phyloP scores from a whole-genome alignment of 495 filamentous ascomycete genomes.

The Talaromyces borbonicus region DNA sequence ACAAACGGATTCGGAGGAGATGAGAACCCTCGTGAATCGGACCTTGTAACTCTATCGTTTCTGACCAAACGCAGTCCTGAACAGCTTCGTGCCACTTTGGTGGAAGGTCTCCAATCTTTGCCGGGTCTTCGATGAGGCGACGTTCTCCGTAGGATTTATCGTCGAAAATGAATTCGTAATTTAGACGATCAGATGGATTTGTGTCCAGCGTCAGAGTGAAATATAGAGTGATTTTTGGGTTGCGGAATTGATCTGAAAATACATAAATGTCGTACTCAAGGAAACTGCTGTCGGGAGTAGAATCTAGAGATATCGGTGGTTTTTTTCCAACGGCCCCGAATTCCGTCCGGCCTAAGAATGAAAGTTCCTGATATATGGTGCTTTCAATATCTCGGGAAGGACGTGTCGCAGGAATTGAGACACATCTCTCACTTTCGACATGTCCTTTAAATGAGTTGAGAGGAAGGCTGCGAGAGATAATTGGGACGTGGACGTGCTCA shows the following conservation, averaged over 20 bases:
- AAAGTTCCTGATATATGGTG: too few species aligned
- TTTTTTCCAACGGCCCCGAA: too few species aligned
- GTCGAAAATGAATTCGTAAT: conserved; percentile 50
- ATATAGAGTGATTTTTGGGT: conserved; percentile 49
- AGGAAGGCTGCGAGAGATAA: conserved; percentile 17
- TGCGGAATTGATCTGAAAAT: conserved; percentile 39
- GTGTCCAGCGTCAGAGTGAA: conserved; percentile 53
- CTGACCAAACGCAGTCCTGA: conserved; percentile 49
- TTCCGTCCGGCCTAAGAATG: too few species aligned
- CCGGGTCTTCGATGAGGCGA: conserved; percentile 27
- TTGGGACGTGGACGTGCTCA: conserved; percentile 47
- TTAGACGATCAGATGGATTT: conserved; percentile 46
- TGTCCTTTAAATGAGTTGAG: conserved; percentile 47
- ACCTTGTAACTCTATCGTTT: conserved; percentile 14
- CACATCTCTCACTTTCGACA: conserved; percentile 50
- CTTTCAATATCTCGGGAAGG: conserved; percentile 25
- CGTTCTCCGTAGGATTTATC: conserved; percentile 9
- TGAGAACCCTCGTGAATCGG: background rate
- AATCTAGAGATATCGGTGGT: too few species aligned
- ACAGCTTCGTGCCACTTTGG: conserved; percentile 48
- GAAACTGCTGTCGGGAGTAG: conserved; percentile 40
- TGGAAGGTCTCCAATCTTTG: conserved; percentile 38
- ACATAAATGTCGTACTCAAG: conserved; percentile 59
- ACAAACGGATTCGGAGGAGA: background rate
- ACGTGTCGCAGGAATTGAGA: conserved; percentile 19